Conservation (phyloP, 352 stramenopile species). For the Phytophthora boehmeriae region DNA sequence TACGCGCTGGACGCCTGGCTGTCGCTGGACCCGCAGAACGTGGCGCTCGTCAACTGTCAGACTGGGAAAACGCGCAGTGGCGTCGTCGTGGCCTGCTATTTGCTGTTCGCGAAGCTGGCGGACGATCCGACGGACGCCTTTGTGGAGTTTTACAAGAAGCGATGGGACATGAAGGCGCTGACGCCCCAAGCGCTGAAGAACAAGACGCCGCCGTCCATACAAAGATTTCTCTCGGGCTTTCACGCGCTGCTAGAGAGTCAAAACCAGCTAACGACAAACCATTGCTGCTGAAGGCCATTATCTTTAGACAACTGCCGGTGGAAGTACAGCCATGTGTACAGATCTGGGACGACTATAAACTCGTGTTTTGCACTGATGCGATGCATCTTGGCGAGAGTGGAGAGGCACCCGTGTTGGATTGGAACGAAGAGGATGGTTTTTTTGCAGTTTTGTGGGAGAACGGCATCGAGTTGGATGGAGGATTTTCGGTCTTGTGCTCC, state of each 20-base stretch:
- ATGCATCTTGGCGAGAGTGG: constrained; percentile 12
- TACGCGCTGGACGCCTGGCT: constrained; percentile 95
- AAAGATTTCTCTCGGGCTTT: constrained; percentile 75
- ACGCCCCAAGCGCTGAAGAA: constrained; percentile 59
- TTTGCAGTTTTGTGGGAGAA: constrained; percentile 83
- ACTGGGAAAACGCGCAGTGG: constrained; percentile 94
- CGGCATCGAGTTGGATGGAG: constrained; percentile 74
- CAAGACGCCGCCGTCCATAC: constrained; percentile 81
- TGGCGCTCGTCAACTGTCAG: constrained; percentile 90
- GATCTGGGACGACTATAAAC: constrained; percentile 82
- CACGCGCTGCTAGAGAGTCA: constrained; percentile 59
- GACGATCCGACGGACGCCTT: constrained; percentile 88
- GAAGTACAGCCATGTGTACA: constrained; percentile 80
- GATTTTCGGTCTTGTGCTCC: constrained; percentile 85
- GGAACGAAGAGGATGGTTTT: constrained; percentile 84
- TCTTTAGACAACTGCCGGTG: constrained; percentile 72
- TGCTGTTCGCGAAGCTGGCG: constrained; percentile 85
- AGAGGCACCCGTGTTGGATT: constrained; percentile 67
- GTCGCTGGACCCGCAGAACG: constrained; percentile 74
- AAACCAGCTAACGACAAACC: constrained; percentile 64
- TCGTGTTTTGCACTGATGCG: constrained; percentile 68
- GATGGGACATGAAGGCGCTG: constrained; percentile 76
- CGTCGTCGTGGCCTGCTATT: constrained; percentile 93
- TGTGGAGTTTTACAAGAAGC: constrained; percentile 89
- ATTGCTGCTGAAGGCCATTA: constrained; percentile 79